phyloP scores from a whole-genome alignment of 441 rosid genomes.

The Iberis amara region DNA sequence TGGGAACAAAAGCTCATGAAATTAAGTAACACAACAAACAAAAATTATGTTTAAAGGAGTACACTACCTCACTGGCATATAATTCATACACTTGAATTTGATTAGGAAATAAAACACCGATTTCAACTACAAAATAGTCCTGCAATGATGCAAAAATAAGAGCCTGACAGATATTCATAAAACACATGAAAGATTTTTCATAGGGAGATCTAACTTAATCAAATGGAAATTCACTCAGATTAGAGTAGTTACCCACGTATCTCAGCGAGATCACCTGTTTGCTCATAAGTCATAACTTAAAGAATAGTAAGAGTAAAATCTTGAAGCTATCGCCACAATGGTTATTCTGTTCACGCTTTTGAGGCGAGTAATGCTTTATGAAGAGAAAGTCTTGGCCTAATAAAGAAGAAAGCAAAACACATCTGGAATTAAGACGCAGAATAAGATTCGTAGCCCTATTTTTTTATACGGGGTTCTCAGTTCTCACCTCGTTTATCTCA shows the following conservation, averaged over 20 bases:
- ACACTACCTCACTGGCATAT: slow-evolving; percentile 91
- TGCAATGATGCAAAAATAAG: slow-evolving; percentile 34
- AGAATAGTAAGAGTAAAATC: no score
- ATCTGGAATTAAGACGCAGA: no score
- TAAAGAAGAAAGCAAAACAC: no score
- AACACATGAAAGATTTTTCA: slow-evolving; percentile 3
- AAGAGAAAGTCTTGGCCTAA: no score
- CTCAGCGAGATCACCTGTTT: no score
- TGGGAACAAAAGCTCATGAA: neutral
- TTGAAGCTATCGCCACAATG: no score
- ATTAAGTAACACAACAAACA: neutral
- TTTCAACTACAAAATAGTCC: slow-evolving; percentile 90
- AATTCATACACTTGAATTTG: slow-evolving; percentile 87
- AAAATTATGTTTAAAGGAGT: slow-evolving; percentile 17
- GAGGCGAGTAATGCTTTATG: no score
- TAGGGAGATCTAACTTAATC: slow-evolving; percentile 1
- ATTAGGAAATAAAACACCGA: slow-evolving; percentile 89
- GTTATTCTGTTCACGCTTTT: no score
- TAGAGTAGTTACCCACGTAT: neutral
- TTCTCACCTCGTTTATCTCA: no score
- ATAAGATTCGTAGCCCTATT: no score
- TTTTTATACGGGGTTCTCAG: no score
- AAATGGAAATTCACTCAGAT: slow-evolving; percentile 11
- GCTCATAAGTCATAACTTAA: no score
- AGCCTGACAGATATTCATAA: slow-evolving; percentile 9